phyloP scores from a whole-genome alignment of 257 asterid species.

The Fraxinus americana region DNA sequence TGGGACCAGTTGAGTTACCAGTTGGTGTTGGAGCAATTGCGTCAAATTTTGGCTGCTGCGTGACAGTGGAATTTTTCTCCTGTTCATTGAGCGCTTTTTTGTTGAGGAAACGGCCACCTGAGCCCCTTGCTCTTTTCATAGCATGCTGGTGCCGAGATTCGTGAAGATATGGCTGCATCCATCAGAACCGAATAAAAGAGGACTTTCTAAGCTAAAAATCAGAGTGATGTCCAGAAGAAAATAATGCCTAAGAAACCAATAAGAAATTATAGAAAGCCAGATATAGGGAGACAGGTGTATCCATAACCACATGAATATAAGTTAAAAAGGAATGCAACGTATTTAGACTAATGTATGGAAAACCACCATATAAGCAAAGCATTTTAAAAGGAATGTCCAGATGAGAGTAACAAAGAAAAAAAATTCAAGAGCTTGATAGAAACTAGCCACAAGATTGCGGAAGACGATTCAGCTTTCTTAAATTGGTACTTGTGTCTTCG shows the following conservation, averaged over 20 bases:
- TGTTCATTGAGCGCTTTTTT: conserved; percentile 32
- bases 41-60: conserved; percentile 34
- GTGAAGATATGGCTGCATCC: conserved; percentile 77
- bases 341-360: too few relatives aligned
- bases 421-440: too few relatives aligned
- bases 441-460: neutral
- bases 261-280: neutral
- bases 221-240: neutral
- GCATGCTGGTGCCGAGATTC: conserved; percentile 84
- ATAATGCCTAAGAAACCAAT: neutral
- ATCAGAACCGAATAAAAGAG: conserved; percentile 11
- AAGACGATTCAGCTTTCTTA: too few relatives aligned
- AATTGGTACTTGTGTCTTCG: too few relatives aligned
- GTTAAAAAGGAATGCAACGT: too few relatives aligned
- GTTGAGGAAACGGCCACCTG: conserved; percentile 84
- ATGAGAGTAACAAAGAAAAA: too few relatives aligned
- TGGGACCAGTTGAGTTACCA: conserved; percentile 49
- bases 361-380: too few relatives aligned
- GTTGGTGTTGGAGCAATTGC: conserved; percentile 37
- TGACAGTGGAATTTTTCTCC: conserved; percentile 28
- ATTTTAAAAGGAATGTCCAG: too few relatives aligned
- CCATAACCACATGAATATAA: too few relatives aligned
- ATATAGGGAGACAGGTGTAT: neutral
- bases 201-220: neutral
- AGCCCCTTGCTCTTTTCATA: conserved; percentile 73